Evolutionary conservation across 768 basidiomycete genomes (phyloP).

Genomic region (Mycena chlorophos): DNA sequence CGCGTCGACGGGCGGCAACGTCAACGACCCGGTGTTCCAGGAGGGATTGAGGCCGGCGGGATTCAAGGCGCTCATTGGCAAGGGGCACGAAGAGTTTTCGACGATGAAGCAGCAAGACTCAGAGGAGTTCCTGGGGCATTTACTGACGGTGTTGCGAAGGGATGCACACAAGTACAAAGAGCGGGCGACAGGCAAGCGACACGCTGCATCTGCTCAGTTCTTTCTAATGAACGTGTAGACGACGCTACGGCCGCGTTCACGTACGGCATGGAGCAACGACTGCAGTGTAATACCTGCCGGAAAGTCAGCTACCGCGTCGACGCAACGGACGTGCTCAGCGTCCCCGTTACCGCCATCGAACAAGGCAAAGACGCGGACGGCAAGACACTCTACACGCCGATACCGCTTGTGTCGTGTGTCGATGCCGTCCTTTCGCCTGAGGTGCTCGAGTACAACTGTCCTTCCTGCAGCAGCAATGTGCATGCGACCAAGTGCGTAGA

Average conservation of each 20-base stretch:
- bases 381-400: conserved; percentile 62
- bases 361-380: conserved; percentile 56
- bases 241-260: conserved; percentile 79
- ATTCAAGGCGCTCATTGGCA: conserved; percentile 89
- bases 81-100: conserved; percentile 89
- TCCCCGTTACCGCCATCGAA: conserved; percentile 73
- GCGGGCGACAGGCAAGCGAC: conserved; percentile 25
- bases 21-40: conserved; percentile 66
- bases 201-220: background rate
- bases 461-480: conserved; percentile 67
- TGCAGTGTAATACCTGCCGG: conserved; percentile 78
- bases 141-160: conserved; percentile 72
- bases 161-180: conserved; percentile 55
- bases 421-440: conserved; percentile 59
- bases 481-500: conserved; percentile 71
- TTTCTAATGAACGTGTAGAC: background rate
- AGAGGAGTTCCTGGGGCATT: conserved; percentile 88
- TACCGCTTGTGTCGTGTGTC: conserved; percentile 62
- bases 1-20: conserved; percentile 31
- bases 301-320: conserved; percentile 85
- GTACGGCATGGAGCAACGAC: conserved; percentile 83
- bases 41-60: conserved; percentile 77
- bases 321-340: conserved; percentile 70
- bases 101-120: conserved; percentile 98
- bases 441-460: conserved; percentile 78